phyloP scores from a whole-genome alignment of 805 yeast genomes.

The Saccharomyces eubayanus region DNA sequence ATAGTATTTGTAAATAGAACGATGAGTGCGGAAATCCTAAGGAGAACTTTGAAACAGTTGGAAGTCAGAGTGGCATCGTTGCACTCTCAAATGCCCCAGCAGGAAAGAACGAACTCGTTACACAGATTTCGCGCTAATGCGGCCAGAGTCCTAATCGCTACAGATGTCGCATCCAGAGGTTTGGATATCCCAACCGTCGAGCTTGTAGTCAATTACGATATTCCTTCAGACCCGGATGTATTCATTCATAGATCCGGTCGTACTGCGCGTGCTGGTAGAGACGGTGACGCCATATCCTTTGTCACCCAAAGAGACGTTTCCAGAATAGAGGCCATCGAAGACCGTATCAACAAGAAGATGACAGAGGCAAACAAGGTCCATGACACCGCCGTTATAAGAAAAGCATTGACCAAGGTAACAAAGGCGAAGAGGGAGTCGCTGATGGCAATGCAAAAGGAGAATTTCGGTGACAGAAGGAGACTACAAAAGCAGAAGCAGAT shows the following conservation, averaged over 20 bases:
- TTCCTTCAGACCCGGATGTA: slow-evolving; percentile 94
- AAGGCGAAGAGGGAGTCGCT: slow-evolving; percentile 83
- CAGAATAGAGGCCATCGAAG: slow-evolving; percentile 79
- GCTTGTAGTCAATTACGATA: slow-evolving; percentile 81
- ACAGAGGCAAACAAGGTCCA: slow-evolving; percentile 59
- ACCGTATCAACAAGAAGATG: slow-evolving; percentile 72
- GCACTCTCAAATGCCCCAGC: slow-evolving; percentile 92
- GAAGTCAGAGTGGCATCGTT: slow-evolving; percentile 80
- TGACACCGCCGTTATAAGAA: slow-evolving; percentile 70
- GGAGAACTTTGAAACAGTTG: slow-evolving; percentile 64
- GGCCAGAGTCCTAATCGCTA: slow-evolving; percentile 85
- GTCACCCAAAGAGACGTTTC: slow-evolving; percentile 80
- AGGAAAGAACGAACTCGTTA: slow-evolving; percentile 81
- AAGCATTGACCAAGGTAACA: slow-evolving; percentile 59
- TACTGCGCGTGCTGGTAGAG: slow-evolving; percentile 95
- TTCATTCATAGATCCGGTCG: slow-evolving; percentile 96
- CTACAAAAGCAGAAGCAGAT: slow-evolving; percentile 38
- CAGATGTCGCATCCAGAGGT: slow-evolving; percentile 97
- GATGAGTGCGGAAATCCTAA: slow-evolving; percentile 75
- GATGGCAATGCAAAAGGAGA: slow-evolving; percentile 88
- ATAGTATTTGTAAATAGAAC: slow-evolving; percentile 91
- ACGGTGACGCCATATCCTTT: slow-evolving; percentile 74
- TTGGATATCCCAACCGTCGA: slow-evolving; percentile 91
- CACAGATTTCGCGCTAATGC: slow-evolving; percentile 93
- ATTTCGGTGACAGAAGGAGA: slow-evolving; percentile 67